Percentiles rank a stretch among this genome's conserved stretches.
These are phyloP conservation scores for Vickermania ingenoplastis DNA, from an alignment of 208 protist species.

Conservation along the genomic window DNA sequence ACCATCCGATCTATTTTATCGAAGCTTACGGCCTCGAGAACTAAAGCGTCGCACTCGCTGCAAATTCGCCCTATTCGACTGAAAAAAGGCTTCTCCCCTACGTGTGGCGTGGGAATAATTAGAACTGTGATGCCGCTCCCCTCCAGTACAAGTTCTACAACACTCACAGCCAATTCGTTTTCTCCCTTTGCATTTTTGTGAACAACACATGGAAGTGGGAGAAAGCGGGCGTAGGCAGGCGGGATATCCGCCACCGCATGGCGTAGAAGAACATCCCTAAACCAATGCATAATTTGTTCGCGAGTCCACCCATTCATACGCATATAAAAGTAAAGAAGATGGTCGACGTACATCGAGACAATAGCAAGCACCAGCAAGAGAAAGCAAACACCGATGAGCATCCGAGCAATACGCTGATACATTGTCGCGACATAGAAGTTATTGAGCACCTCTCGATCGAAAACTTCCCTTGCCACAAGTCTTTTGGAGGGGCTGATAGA, in stretches of 20 bases:
- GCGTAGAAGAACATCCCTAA: constrained; percentile 36
- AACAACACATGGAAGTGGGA: constrained; percentile 58
- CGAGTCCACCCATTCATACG: constrained; percentile 34
- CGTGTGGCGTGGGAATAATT: constrained; percentile 59
- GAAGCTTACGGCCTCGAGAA: constrained; percentile 68
- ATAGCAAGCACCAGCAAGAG: constrained; percentile 34
- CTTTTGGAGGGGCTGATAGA: not conserved
- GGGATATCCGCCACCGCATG: constrained; percentile 67
- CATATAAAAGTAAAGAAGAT: constrained; percentile 48
- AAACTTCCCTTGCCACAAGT: constrained; percentile 63
- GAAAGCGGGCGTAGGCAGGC: constrained; percentile 42
- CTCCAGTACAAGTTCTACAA: constrained; percentile 46
- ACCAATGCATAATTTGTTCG: constrained; percentile 43
- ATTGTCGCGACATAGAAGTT: constrained; percentile 69
- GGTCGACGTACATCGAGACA: constrained; percentile 45
- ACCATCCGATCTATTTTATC: constrained; percentile 56
- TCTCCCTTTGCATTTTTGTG: constrained; percentile 9
- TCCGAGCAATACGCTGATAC: constrained; percentile 67
- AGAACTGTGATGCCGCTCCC: constrained; percentile 48
- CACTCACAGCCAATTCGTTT: constrained; percentile 39
- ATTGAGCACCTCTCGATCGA: constrained; percentile 64
- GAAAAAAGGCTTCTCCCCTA: constrained; percentile 50
- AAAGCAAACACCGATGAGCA: constrained; percentile 23
- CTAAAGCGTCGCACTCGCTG: constrained; percentile 38
- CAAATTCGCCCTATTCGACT: constrained; percentile 36